Conservation (phyloP, 495 filamentous ascomycete species). For the Penicillium taxi region DNA sequence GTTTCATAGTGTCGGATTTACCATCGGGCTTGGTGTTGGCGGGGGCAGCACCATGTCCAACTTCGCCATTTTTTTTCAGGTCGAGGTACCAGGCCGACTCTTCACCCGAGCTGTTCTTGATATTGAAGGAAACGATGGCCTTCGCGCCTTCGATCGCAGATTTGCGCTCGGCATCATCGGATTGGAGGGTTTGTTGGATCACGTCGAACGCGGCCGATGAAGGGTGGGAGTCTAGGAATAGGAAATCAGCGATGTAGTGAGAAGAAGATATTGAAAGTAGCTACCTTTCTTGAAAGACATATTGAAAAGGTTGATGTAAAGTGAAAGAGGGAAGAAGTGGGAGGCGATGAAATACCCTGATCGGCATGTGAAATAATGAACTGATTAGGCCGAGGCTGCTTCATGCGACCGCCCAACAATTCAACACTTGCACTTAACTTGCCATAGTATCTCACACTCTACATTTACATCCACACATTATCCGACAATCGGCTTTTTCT, state of each 20-base stretch:
- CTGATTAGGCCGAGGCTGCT: constrained; percentile 15
- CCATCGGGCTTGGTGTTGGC: constrained; percentile 71
- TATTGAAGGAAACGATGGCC: constrained; percentile 80
- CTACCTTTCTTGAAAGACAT: constrained; percentile 84
- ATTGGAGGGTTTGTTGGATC: constrained; percentile 67
- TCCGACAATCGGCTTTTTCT: too few relatives aligned
- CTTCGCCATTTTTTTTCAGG: constrained; percentile 79
- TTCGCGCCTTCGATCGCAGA: constrained; percentile 80
- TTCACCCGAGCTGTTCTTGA: constrained; percentile 79
- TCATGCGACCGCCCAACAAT: background rate
- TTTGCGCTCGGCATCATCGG: constrained; percentile 66
- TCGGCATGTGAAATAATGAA: constrained; percentile 18
- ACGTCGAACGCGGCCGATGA: constrained; percentile 85
- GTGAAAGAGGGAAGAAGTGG: constrained; percentile 1
- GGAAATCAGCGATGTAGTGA: background rate
- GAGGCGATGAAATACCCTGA: constrained; percentile 11
- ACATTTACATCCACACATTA: too few relatives aligned
- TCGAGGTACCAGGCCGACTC: constrained; percentile 89
- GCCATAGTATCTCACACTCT: too few relatives aligned
- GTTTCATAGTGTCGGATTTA: too few relatives aligned
- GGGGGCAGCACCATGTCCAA: constrained; percentile 63
- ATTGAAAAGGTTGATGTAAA: constrained; percentile 18
- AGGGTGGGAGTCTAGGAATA: constrained; percentile 67
- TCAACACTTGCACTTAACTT: too few relatives aligned
- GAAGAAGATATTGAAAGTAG: too few relatives aligned